Base-by-base conservation (phyloP, 352 stramenopile genomes). In the Globisporangium nagaii region DNA sequence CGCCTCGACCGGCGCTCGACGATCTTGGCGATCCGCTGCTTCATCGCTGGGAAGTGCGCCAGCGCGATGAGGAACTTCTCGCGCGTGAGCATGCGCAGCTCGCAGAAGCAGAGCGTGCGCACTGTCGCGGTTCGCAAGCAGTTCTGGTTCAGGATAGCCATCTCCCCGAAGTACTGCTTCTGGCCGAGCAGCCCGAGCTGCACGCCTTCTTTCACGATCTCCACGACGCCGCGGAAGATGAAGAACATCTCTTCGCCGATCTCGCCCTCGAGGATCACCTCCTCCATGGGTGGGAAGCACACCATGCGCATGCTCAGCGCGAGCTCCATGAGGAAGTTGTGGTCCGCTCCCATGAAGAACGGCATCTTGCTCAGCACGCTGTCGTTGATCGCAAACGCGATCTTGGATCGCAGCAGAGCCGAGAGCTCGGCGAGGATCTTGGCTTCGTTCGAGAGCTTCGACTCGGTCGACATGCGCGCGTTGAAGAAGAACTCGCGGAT, bases 401-500 rank as follows among this genome's bases (percentile, higher is more conserved):
- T 90, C 45, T 90, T 90, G 8, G 75, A 87, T 4, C 79, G 75
- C 34, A 90, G 63, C 53, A 84, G 78, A 13, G 79, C 79, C 5
- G 77, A 88, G 6, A 90, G 51, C 20, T 88, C 77, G 32, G 65
- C 69, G 6, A 90, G 58, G 48, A 90, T 85, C 12, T 83, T 63
- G 25, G 73, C 58, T 48, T 90, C 77, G n/a, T 84, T 81, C 42
- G 49, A 59, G 27, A 90, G 56, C 50, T 84, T 81, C 51, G 68
- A 80, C 57, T 90, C 79, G 8, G 69, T 71, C 1, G 77, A 90
- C 58, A 78, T 63, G 13, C 77, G 75, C 12, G 77, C 74, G 44
- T 90, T 90, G 47, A 87, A 74, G 57, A 82, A 90, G 42, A 90
- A 90, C 42, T 90, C 79, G 10, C 77, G 79, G 41, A 90, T 90